Evolutionary conservation across 305 asterid genomes (phyloP), one percentile per base, ranked within the genome.

Genomic region (Solanum hybrid): DNA sequence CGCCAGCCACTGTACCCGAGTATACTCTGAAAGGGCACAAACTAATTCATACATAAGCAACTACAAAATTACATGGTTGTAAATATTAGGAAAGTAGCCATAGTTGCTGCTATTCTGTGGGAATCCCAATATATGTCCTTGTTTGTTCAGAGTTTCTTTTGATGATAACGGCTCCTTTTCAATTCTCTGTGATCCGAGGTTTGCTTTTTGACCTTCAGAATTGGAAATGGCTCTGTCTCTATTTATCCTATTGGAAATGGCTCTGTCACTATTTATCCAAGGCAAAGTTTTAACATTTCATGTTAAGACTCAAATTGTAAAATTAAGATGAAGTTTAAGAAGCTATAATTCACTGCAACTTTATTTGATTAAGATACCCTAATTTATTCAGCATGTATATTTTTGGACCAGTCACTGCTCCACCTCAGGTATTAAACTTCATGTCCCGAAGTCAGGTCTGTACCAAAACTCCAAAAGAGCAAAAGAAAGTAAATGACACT

Each of bases 1-100:
- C 99, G 92, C 99, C 99, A 34, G 96, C 99, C 27, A 97, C 99
- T 5, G 98, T 96, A 89, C 98, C 99, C 57, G 99, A 97, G 93
- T 96, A 96, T 89, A 93, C 91, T 85, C 98, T 97, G 97, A 90
- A 93, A 83, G 88, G 76, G 83, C 78, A 86, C 88, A 90, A 82
- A 85, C 89, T 90, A 91, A 79, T 83, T 24, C 45, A 37, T 6
- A 87, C 22, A 88, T 9, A 82, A 77, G 85, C 90, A 57, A 22
- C 10, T 26, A 51, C 36, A 36, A 33, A 86, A 26, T 61, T 79
- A 2, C 36, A 51, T 22, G 57, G 88, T 34, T 72, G 34, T 7
- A 26, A 24, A 22, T 10, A 90, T 2, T n/a, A 79, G 61, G 86
- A n/a, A 79, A 11, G 10, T n/a, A 24, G 65, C 86, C 85, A 80